These are phyloP conservation scores for Sclerotinia trifoliorum DNA, from an alignment of 2,329 filamentous ascomycete genomes.

Conservation along the genomic window DNA sequence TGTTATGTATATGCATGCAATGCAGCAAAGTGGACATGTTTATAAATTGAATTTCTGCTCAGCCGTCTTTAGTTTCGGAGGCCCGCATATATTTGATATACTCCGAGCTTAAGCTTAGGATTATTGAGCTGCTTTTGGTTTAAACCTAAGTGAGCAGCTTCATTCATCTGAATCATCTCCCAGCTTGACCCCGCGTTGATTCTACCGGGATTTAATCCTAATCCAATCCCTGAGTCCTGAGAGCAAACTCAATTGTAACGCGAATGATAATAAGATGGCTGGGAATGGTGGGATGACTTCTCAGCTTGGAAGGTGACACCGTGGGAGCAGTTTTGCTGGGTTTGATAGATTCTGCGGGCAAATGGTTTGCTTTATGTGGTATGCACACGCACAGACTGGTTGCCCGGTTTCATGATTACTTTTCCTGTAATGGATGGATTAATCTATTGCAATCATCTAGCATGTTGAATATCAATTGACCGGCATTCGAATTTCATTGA, in stretches of 20 bases:
- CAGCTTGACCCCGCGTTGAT: background rate
- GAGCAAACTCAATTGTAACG: background rate
- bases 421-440: background rate
- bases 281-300: slow-evolving; percentile 4
- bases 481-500: background rate
- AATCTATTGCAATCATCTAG: background rate
- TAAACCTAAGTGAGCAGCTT: background rate
- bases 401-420: background rate
- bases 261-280: background rate
- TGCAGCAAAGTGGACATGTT: background rate
- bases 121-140: background rate
- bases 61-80: slow-evolving; percentile 4
- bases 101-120: background rate
- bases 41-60: background rate
- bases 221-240: background rate
- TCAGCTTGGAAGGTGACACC: slow-evolving; percentile 8
- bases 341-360: background rate
- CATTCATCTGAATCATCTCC: background rate
- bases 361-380: background rate
- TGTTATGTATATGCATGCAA: background rate
- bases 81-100: background rate
- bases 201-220: background rate
- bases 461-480: background rate
- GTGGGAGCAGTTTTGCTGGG: background rate
- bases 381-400: slow-evolving; percentile 12